A percentile compares a stretch with the other conserved stretches of the same genome.
These are phyloP conservation scores for Colletotrichum tamarilloi DNA, from an alignment of 2,329 filamentous ascomycete species.

Conservation along the genomic window DNA sequence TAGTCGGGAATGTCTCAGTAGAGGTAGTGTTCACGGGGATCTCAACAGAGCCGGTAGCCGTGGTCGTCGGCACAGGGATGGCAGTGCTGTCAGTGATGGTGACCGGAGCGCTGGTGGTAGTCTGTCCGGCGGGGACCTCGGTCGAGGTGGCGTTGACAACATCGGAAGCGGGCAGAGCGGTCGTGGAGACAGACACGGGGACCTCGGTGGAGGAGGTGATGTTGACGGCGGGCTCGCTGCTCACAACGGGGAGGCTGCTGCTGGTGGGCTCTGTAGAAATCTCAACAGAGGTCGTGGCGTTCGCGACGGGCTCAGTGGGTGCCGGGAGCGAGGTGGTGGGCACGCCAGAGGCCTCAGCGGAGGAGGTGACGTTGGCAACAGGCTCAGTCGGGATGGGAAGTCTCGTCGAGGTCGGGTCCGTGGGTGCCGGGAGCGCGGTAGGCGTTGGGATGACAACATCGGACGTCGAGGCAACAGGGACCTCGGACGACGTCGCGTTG, in stretches of 20 bases:
- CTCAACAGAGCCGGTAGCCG: slow-evolving; percentile 53
- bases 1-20: slow-evolving; percentile 12
- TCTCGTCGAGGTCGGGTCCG: slow-evolving; percentile 26
- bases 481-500: slow-evolving; percentile 24
- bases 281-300: slow-evolving; percentile 18
- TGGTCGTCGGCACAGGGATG: slow-evolving; percentile 49
- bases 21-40: slow-evolving; percentile 26
- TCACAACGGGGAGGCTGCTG: slow-evolving; percentile 8
- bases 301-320: slow-evolving; percentile 14
- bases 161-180: slow-evolving; percentile 14
- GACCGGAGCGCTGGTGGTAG: slow-evolving; percentile 17
- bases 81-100: slow-evolving; percentile 15
- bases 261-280: slow-evolving; percentile 7
- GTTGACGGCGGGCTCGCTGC: slow-evolving; percentile 22
- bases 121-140: slow-evolving; percentile 13
- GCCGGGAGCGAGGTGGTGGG: slow-evolving; percentile 13
- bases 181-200: slow-evolving; percentile 10
- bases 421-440: slow-evolving; percentile 22
- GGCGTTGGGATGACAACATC: slow-evolving; percentile 25
- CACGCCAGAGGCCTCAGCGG: neutral
- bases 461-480: slow-evolving; percentile 6
- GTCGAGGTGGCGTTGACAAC: slow-evolving; percentile 23
- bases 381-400: slow-evolving; percentile 19
- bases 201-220: slow-evolving; percentile 26
- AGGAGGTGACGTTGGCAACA: slow-evolving; percentile 18